These are phyloP conservation scores for Clitoria ternatea DNA, from an alignment of 306 rosid genomes.

Conservation along the genomic window DNA sequence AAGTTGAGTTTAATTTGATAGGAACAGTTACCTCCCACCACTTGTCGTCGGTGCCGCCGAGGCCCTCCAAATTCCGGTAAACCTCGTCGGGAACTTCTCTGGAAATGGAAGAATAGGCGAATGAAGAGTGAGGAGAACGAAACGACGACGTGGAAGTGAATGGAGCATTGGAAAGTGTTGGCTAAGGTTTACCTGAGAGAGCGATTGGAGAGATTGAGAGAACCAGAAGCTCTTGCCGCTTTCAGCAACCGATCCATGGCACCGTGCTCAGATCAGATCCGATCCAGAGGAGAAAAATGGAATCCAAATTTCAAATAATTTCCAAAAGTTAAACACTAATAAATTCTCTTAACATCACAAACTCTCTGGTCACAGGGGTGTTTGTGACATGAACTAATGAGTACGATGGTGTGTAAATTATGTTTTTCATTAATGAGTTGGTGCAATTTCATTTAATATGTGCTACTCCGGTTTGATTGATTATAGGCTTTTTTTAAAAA, in stretches of 20 bases:
- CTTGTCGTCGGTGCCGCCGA: conserved; percentile 60
- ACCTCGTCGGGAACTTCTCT: conserved; percentile 85
- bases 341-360: neutral
- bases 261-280: conserved; percentile 27
- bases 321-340: neutral
- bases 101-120: neutral
- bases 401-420: neutral
- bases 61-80: conserved; percentile 60
- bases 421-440: neutral
- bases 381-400: too few species aligned
- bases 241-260: conserved; percentile 79
- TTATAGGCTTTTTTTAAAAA: too few species aligned
- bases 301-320: neutral
- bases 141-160: neutral
- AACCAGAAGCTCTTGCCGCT: conserved; percentile 88
- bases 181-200: conserved; percentile 50
- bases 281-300: neutral
- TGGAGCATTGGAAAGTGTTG: neutral
- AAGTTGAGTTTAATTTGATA: neutral
- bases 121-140: neutral
- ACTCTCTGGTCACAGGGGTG: neutral
- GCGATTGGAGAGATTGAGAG: conserved; percentile 96
- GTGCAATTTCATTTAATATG: neutral
- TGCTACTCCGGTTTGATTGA: too few species aligned
- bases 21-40: conserved; percentile 89